A percentile compares a stretch with the other conserved stretches of the same genome.
These are phyloP conservation scores for Breynia disticha DNA, from an alignment of 441 rosid species.

Conservation along the genomic window DNA sequence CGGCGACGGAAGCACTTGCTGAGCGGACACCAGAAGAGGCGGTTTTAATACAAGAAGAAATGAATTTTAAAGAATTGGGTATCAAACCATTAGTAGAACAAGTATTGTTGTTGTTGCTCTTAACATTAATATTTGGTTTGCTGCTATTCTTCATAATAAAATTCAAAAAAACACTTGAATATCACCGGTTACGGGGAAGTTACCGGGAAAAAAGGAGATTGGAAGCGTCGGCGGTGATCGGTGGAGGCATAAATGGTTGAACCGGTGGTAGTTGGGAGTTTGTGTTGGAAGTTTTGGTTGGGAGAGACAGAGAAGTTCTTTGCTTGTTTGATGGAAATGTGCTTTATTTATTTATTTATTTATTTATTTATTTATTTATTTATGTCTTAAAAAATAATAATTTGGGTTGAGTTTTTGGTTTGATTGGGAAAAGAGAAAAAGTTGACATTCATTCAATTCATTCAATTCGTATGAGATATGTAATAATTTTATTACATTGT, in stretches of 20 bases:
- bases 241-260: slow-evolving; percentile 31
- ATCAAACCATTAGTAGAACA: slow-evolving; percentile 55
- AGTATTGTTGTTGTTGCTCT: slow-evolving; percentile 36
- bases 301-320: slow-evolving; percentile 14
- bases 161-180: neutral
- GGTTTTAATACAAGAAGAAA: slow-evolving; percentile 76
- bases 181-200: slow-evolving; percentile 47
- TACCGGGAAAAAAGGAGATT: slow-evolving; percentile 26
- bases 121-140: slow-evolving; percentile 25
- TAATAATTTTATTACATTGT: too few relatives aligned
- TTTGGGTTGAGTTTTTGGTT: neutral
- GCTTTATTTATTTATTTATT: slow-evolving; percentile 4
- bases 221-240: slow-evolving; percentile 19
- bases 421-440: neutral
- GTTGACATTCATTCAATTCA: too few relatives aligned
- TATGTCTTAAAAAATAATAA: too few relatives aligned
- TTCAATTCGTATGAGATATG: too few relatives aligned
- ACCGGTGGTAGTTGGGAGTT: slow-evolving; percentile 13
- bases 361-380: too few relatives aligned
- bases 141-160: too few relatives aligned
- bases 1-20: slow-evolving; percentile 77
- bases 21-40: slow-evolving; percentile 91
- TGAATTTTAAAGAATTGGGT: slow-evolving; percentile 71
- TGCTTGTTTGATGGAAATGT: slow-evolving; percentile 17
- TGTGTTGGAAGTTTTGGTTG: slow-evolving; percentile 27